Conservation (phyloP, 352 stramenopile species). For the Sclerospora graminicola region DNA sequence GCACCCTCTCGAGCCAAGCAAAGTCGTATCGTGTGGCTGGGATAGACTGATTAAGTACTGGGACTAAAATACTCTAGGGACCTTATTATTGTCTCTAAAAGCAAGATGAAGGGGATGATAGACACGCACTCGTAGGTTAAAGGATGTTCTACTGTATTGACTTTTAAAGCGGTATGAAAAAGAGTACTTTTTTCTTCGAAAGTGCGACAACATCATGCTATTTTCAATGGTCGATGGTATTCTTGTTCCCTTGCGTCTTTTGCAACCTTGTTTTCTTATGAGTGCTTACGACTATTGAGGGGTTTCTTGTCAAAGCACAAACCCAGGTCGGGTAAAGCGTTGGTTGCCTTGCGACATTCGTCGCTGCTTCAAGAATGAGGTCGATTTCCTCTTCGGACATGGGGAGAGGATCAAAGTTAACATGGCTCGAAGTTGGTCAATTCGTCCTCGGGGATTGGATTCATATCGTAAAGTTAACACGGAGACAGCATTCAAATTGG, state of each 20-base stretch:
- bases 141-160: no score
- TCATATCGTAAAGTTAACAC: slow-evolving; percentile 8
- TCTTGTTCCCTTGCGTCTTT: no score
- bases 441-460: slow-evolving; percentile 2
- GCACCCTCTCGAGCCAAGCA: slow-evolving; percentile 96
- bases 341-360: slow-evolving; percentile 5
- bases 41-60: slow-evolving; percentile 99
- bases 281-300: no score
- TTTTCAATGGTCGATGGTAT: no score
- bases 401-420: slow-evolving; percentile 25
- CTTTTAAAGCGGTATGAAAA: no score
- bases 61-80: slow-evolving; percentile 66
- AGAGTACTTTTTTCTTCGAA: no score
- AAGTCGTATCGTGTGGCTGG: slow-evolving; percentile 96
- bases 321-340: no score
- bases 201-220: no score
- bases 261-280: no score
- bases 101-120: no score
- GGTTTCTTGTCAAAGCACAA: no score
- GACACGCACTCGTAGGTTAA: no score
- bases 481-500: slow-evolving; percentile 6
- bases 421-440: slow-evolving; percentile 11
- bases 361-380: slow-evolving; percentile 29
- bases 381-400: slow-evolving; percentile 38
- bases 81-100: background rate